A percentile compares a stretch with the other conserved stretches of the same genome.
Evolutionary conservation across 768 basidiomycete genomes (phyloP).

Genomic region (Kwoniella mangroviensis): DNA sequence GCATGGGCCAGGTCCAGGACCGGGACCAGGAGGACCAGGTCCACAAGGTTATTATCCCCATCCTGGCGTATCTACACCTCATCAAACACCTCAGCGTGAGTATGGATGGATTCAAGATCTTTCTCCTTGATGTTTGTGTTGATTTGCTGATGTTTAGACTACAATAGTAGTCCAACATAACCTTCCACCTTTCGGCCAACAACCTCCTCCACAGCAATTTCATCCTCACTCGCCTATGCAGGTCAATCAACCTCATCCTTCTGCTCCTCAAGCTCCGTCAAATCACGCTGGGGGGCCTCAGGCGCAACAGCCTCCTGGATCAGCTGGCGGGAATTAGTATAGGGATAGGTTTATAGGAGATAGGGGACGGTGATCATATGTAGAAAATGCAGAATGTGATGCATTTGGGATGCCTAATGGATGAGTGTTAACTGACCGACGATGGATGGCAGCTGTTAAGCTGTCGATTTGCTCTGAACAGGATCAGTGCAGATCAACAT

Average conservation of each 20-base stretch:
- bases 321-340: not conserved
- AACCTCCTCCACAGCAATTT: conserved; percentile 11
- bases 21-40: conserved; percentile 25
- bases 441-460: too few species aligned
- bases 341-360: not conserved
- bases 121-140: too few species aligned
- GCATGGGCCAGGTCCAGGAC: conserved; percentile 30
- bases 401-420: not conserved
- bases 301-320: not conserved
- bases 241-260: conserved; percentile 6
- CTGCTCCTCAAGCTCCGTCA: not conserved
- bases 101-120: not conserved
- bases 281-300: not conserved
- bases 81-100: conserved; percentile 52
- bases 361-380: not conserved
- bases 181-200: conserved; percentile 32
- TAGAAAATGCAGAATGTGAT: not conserved
- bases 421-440: too few species aligned
- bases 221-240: conserved; percentile 19
- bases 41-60: conserved; percentile 21
- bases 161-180: conserved; percentile 31
- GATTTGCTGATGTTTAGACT: not conserved
- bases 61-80: conserved; percentile 35
- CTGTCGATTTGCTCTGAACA: too few species aligned
- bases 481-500: too few species aligned